These are phyloP conservation scores for Calonectria naviculata DNA, from an alignment of 2,329 filamentous ascomycete genomes.

Conservation along the genomic window DNA sequence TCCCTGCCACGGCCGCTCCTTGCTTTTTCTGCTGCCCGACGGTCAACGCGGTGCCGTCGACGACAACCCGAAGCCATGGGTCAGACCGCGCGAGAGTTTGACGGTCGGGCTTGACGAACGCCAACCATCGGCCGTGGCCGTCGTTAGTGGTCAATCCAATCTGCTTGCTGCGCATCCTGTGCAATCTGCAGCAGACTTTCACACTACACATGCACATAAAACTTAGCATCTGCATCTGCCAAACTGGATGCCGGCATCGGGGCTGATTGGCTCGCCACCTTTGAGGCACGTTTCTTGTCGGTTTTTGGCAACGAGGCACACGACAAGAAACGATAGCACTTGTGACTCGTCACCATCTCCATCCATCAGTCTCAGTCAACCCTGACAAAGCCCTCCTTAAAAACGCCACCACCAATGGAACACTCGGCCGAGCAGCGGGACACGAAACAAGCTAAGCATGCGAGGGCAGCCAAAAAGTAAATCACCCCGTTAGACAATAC, in stretches of 20 bases:
- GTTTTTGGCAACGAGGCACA: neutral
- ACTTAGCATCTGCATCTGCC: neutral
- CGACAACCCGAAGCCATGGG: slow-evolving; percentile 10
- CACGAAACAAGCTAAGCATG: neutral
- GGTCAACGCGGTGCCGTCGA: neutral
- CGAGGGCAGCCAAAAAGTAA: neutral
- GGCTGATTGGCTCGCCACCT: slow-evolving; percentile 1
- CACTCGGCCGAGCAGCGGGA: neutral
- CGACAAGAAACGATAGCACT: neutral
- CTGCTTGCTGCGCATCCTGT: neutral
- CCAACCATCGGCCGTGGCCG: neutral
- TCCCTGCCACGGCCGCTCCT: neutral
- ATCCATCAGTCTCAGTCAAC: neutral
- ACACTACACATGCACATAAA: neutral
- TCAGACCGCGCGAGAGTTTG: neutral
- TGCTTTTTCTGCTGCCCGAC: slow-evolving; percentile 20
- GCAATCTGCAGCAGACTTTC: neutral
- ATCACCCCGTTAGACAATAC: neutral
- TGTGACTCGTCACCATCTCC: neutral
- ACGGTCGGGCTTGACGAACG: neutral
- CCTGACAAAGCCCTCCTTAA: neutral
- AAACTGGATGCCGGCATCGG: neutral
- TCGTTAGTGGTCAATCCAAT: neutral
- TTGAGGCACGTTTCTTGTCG: neutral
- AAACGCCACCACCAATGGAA: neutral